Evolutionary conservation across 257 asterid genomes (phyloP), one percentile per base, ranked within the genome.

Genomic region (Plantago elongata): DNA sequence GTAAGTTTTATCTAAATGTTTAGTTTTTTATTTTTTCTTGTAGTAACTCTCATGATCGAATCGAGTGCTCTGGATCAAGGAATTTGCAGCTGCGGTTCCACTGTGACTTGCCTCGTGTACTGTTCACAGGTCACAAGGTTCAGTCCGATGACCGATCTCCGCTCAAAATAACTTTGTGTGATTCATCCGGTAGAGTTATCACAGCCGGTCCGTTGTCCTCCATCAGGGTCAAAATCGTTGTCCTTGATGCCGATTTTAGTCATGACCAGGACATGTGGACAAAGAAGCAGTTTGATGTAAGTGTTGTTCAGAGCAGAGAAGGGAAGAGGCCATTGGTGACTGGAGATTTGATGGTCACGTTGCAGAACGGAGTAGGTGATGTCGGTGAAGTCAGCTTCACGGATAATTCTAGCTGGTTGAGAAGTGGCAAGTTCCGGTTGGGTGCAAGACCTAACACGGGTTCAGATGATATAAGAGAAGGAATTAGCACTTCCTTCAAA

Each of bases 321-420:
- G 99, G 95, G 38, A 86, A 67, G 72, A 74, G 99, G 75, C 99
- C 99, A 2, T 73, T 92, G 67, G 64, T 89, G 52, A 77, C 89
- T 1, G 99, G 97, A 46, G 84, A 81, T 52, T 56, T 66, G 63
- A 61, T 38, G 13, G 72, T 92, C 43, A 45, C 68, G 34, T 77
- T 92, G 74, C 79, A 64, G 61, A 71, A 77, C 43, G 99, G 99
- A 3, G 84, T 89, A 1, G 99, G 93, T 12, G 62, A 56, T 71
- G 16, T 89, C 14, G 85, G 84, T 7, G 88, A 92, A 16, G 30
- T 89, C 57, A 69, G 65, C 73, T 81, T 92, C 69, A 89, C 99
- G 0, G 99, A 92, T 66, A 92, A 92, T 66, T 89, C 97, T 3
- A 89, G 96, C 77, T 92, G 99, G 99, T 68, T 65, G 30, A 83